These are phyloP conservation scores for Pinus tabuliformis DNA, from an alignment of 75 land plant species.

Conservation along the genomic window DNA sequence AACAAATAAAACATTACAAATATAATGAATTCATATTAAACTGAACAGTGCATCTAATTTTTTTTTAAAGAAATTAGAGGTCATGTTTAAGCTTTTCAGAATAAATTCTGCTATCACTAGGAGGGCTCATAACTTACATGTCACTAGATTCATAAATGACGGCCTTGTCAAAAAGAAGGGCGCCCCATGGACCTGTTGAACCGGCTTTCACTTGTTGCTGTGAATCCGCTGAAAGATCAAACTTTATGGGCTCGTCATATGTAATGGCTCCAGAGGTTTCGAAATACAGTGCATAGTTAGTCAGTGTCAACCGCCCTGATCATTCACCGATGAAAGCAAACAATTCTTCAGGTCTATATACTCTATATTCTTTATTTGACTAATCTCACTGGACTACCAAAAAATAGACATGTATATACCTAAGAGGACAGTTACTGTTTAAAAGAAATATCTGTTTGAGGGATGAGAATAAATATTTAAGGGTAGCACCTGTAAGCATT, in stretches of 20 bases:
- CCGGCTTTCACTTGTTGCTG: slow-evolving; percentile 52
- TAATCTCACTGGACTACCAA: too few relatives aligned
- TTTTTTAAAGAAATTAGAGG: not conserved
- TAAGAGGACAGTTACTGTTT: too few relatives aligned
- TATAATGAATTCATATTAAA: too few relatives aligned
- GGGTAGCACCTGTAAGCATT: too few relatives aligned
- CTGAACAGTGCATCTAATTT: too few relatives aligned
- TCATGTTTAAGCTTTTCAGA: not conserved
- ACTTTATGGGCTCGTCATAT: slow-evolving; percentile 55
- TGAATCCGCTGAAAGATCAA: slow-evolving; percentile 48
- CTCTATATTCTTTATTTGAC: too few relatives aligned
- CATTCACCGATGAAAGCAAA: not conserved
- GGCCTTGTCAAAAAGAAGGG: slow-evolving; percentile 79
- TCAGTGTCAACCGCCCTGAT: slow-evolving; percentile 70
- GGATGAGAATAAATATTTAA: too few relatives aligned
- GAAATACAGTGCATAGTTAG: slow-evolving; percentile 70
- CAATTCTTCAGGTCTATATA: too few relatives aligned
- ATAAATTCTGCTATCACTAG: too few relatives aligned
- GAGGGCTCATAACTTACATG: slow-evolving; percentile 22
- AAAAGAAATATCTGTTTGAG: too few relatives aligned
- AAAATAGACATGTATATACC: too few relatives aligned
- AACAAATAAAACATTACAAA: too few relatives aligned
- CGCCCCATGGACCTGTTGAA: slow-evolving; percentile 83
- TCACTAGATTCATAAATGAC: slow-evolving; percentile 48
- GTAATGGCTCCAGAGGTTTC: slow-evolving; percentile 55